Base-by-base conservation (phyloP, 176 grass and related monocot species). In the barley (Hordeum vulgare) region DNA sequence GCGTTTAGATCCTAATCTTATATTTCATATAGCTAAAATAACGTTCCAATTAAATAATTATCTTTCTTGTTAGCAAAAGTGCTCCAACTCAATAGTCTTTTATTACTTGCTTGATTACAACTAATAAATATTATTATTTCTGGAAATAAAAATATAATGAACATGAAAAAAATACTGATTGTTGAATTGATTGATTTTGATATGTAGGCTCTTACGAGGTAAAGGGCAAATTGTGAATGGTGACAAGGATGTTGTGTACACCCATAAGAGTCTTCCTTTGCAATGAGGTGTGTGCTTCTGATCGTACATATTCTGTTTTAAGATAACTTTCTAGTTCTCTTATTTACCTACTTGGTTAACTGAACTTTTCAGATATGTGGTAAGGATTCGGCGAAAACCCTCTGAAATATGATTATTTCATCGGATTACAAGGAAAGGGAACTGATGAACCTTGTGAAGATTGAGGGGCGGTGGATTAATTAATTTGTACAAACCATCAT, bases 191-290 rank as follows among this genome's bases (percentile, higher is more conserved):
- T 65, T 29, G 54, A 58, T 63, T 40, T 75, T 88, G 17, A 31
- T 67, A 10, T 90, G 78, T 74, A 99, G 97, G 97, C 91, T 99
- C 71, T 85, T 99, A 83, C 89, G 77, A 80, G 97, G 93, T 5
- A 90, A 20, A 18, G 97, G 93, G 8, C 93, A 99, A 89, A 75
- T 96, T 12, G 93, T 99, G 77, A 90, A 94, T 35, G 84, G 93
- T 45, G 97, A 99, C 75, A 91, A 94, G 85, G 91, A 77, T 45
- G 64, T 99, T 7, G 53, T 54, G 4, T 96, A 96, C 71, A 96
- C 89, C 81, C 97, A 99, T 39, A 94, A 87, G 81, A 86, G 76
- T 81, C 78, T 99, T 89, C 88, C 87, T 47, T 69, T 97, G 69
- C 81, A 89, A 65, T 96, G 73, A 86, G 85, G 79, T 54, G 41